Evolutionary conservation across 192 early-diverging fungal species (phyloP).

Genomic region (Geosiphon pyriformis): DNA sequence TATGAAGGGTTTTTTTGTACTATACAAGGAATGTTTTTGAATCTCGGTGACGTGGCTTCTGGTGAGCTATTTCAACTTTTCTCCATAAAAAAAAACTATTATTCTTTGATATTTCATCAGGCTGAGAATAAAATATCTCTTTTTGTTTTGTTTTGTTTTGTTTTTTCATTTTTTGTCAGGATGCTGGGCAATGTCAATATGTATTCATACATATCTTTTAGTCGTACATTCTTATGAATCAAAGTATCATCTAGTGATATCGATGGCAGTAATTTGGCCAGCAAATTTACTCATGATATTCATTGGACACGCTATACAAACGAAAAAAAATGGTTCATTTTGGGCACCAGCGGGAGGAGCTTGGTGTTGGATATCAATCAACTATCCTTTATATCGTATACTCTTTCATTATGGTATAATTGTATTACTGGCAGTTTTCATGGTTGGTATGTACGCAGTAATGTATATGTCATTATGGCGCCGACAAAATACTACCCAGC

Average conservation of each 20-base stretch:
- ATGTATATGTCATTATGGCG: background rate
- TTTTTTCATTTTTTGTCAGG: background rate
- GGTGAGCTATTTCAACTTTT: too few relatives aligned
- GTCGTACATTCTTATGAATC: background rate
- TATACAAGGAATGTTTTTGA: background rate
- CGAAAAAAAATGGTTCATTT: background rate
- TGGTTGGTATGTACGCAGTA: background rate
- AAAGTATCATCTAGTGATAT: background rate
- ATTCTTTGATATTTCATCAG: too few relatives aligned
- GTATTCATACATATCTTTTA: background rate
- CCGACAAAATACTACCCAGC: background rate
- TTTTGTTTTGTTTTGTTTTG: background rate
- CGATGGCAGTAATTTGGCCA: background rate
- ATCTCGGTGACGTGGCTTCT: conserved; percentile 5
- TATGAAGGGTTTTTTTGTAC: background rate
- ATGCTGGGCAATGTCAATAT: background rate
- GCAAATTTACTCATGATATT: background rate
- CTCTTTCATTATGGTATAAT: background rate
- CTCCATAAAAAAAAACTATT: too few relatives aligned
- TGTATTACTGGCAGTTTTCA: background rate
- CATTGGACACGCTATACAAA: background rate
- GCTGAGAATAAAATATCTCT: too few relatives aligned
- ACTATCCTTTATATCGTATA: background rate
- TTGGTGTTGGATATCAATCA: background rate
- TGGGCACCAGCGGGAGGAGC: background rate